Evolutionary conservation across 1,139 yeast species (phyloP).

Genomic region (Geotrichum restrictum): DNA sequence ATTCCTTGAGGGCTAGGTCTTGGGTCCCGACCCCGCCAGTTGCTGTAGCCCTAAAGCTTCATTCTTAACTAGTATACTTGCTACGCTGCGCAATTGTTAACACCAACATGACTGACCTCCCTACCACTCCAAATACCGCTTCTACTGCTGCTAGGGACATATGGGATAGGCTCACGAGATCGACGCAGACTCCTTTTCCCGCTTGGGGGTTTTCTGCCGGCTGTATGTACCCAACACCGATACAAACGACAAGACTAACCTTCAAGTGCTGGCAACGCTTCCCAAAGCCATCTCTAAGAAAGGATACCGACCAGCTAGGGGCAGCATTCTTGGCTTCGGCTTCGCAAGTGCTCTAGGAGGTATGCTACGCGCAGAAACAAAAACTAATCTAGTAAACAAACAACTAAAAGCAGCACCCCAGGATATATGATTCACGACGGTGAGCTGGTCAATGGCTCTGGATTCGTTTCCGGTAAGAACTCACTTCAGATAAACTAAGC

Average conservation of each 20-base stretch:
- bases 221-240: conserved; percentile 11
- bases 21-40: too few species aligned
- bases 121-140: neutral
- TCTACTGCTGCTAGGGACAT: neutral
- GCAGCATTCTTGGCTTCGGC: conserved; percentile 57
- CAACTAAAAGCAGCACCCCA: neutral
- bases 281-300: conserved; percentile 30
- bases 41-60: too few species aligned
- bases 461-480: conserved; percentile 54
- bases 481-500: neutral
- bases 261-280: conserved; percentile 30
- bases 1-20: too few species aligned
- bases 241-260: too few species aligned
- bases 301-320: conserved; percentile 45
- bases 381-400: neutral
- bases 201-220: conserved; percentile 19
- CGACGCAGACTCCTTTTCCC: conserved; percentile 18
- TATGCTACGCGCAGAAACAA: conserved; percentile 14
- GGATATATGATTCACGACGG: conserved; percentile 72
- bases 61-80: too few species aligned
- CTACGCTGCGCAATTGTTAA: too few species aligned
- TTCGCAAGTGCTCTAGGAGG: conserved; percentile 73
- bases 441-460: conserved; percentile 79
- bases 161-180: neutral
- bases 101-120: neutral